Evolutionary conservation across 495 filamentous ascomycete species (phyloP), one percentile per base, ranked within the genome.

Genomic region (Stereocaulon alpinum): DNA sequence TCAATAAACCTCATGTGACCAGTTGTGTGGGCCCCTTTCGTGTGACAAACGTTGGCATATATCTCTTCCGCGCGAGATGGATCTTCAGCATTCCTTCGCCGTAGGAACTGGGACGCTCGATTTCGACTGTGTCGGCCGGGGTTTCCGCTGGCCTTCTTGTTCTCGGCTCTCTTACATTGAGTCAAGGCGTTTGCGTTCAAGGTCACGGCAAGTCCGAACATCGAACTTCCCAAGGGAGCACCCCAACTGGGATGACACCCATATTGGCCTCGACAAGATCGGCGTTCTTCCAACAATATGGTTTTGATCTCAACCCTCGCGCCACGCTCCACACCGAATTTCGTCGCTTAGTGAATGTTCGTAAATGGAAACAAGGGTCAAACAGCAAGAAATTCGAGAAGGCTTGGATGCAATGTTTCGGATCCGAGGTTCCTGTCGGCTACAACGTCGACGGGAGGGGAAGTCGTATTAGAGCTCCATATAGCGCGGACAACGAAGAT

Each of bases 341-440:
- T 53, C 5, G 29, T 53, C 50, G 50, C 49, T 52, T 53, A 53
- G 29, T n/a, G 29, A 56, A 47, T 18, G 20, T 43, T 56, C 54
- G 40, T 43, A 56, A 56, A 47, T 56, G 54, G 40, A 56, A 56
- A 47, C 37, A 56, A 56, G 54, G 40, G 17, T 56, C 40, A 3
- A 56, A 56, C 17, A 27, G 54, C 40, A 47, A 34, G 20, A 43
- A 17, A 44, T 56, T 56, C 22, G 54, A 56, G 40, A 56, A 56
- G 54, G 40, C 54, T 29, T 56, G 20, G 30, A 29, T 17, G 1
- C 20, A 56, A 43, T 56, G 29, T 34, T 56, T 56, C 40, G 40
- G 40, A 29, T 47, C 30, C 32, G 40, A 44, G 40, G 22, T 44
- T 47, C 40, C 40, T 56, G 6, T 56, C 17, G 20, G 9, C 6